Evolutionary conservation across 192 early-diverging fungal genomes (phyloP).

Genomic region (Tieghemiomyces parasiticus): DNA sequence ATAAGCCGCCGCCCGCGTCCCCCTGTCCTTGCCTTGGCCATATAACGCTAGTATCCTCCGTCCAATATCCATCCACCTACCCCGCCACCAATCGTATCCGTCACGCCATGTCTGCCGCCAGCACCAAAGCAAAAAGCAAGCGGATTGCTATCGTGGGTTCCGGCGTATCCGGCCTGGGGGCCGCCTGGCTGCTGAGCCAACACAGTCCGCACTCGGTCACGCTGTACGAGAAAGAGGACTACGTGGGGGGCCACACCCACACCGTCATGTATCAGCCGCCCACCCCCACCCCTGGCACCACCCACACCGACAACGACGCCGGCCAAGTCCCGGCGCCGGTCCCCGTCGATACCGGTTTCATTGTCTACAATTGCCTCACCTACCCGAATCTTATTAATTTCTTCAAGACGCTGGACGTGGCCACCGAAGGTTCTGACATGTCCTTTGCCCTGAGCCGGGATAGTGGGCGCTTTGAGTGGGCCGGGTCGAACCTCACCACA

Average conservation of each 20-base stretch:
- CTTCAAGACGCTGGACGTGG: constrained; percentile 26
- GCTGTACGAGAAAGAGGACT: constrained; percentile 30
- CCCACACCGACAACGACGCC: constrained; percentile 6
- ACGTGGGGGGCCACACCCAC: constrained; percentile 47
- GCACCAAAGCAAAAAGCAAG: no score
- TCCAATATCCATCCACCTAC: no score
- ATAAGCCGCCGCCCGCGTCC: no score
- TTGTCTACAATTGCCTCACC: constrained; percentile 44
- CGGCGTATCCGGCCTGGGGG: constrained; percentile 25
- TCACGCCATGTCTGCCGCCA: no score
- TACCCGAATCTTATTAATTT: constrained; percentile 45
- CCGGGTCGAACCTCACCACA: constrained; percentile 32
- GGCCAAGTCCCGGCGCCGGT: constrained; percentile 14
- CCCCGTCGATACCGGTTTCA: constrained; percentile 53
- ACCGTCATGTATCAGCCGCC: constrained; percentile 32
- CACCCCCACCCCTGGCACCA: constrained; percentile 12
- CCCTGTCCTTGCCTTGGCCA: no score
- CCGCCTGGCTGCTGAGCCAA: constrained; percentile 36
- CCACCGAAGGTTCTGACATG: constrained; percentile 32
- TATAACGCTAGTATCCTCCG: no score
- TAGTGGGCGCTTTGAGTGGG: constrained; percentile 45
- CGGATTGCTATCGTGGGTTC: constrained; percentile 11
- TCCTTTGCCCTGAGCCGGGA: constrained; percentile 43
- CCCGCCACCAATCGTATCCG: no score
- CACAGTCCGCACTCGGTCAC: constrained; percentile 24